phyloP scores from a whole-genome alignment of 805 yeast genomes.

The Scheffersomyces coipomensis region DNA sequence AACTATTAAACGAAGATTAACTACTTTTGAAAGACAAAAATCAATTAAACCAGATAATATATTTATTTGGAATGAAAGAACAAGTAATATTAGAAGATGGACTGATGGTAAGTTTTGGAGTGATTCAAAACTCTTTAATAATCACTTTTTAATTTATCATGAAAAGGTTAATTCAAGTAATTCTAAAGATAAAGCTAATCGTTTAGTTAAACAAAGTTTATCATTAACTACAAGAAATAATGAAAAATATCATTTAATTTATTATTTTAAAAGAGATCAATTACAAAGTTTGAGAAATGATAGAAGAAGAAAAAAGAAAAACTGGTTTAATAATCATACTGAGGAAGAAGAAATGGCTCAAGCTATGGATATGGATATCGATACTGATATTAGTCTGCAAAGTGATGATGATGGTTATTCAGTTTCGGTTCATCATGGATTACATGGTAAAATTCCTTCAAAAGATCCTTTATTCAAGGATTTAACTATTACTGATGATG shows the following conservation, averaged over 20 bases:
- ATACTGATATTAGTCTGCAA: too few relatives aligned
- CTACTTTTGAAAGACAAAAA: constrained; percentile 50
- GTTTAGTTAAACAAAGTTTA: constrained; percentile 58
- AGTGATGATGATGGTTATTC: background rate
- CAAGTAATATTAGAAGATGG: constrained; percentile 70
- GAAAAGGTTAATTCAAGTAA: constrained; percentile 61
- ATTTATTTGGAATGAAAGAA: constrained; percentile 66
- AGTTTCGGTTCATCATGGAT: background rate
- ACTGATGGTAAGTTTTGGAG: constrained; percentile 72
- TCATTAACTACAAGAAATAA: constrained; percentile 49
- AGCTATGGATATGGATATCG: too few relatives aligned
- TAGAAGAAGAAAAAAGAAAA: background rate
- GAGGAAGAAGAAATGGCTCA: too few relatives aligned
- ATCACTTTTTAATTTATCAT: background rate
- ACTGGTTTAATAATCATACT: background rate
- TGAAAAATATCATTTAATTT: constrained; percentile 56
- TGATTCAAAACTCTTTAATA: constrained; percentile 37
- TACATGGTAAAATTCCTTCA: constrained; percentile 14
- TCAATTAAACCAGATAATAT: constrained; percentile 56
- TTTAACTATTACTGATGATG: constrained; percentile 10
- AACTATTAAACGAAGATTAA: constrained; percentile 51
- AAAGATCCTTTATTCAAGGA: constrained; percentile 14
- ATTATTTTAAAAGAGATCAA: constrained; percentile 31
- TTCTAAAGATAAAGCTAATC: constrained; percentile 7
- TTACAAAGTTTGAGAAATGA: background rate